These are phyloP conservation scores for Boletus reticulatus DNA, from an alignment of 768 basidiomycete species.

Conservation along the genomic window DNA sequence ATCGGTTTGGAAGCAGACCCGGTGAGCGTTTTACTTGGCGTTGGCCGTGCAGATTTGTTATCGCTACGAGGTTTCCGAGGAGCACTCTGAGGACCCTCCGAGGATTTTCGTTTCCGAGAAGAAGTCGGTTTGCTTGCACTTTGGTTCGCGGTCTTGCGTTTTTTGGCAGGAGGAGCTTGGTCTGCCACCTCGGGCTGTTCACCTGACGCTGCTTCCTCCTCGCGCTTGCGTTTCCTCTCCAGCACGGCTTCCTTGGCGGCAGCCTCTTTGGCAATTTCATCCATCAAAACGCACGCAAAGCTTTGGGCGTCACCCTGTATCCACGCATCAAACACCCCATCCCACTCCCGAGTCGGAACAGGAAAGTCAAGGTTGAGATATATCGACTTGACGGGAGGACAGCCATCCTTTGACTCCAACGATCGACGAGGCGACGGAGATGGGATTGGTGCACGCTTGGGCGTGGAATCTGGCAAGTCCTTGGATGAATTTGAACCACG, in stretches of 20 bases:
- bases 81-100: slow-evolving; percentile 16
- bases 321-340: slow-evolving; percentile 89
- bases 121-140: slow-evolving; percentile 14
- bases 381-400: slow-evolving; percentile 59
- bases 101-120: slow-evolving; percentile 25
- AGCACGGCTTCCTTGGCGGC: slow-evolving; percentile 50
- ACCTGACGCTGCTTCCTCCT: slow-evolving; percentile 40
- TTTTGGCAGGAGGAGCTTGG: slow-evolving; percentile 23
- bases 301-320: slow-evolving; percentile 83
- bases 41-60: slow-evolving; percentile 10
- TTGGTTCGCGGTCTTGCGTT: slow-evolving; percentile 18
- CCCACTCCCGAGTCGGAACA: slow-evolving; percentile 82
- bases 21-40: slow-evolving; percentile 15
- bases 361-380: slow-evolving; percentile 90
- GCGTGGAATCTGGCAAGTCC: slow-evolving; percentile 24
- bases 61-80: slow-evolving; percentile 33
- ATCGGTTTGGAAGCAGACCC: slow-evolving; percentile 20
- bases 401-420: slow-evolving; percentile 40
- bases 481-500: slow-evolving; percentile 39
- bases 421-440: slow-evolving; percentile 46
- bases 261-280: slow-evolving; percentile 56
- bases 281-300: slow-evolving; percentile 62
- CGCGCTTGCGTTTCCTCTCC: slow-evolving; percentile 57
- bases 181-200: slow-evolving; percentile 12
- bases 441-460: slow-evolving; percentile 40